Base-by-base conservation (phyloP, 1,284 basidiomycete genomes). In the Grifola frondosa region DNA sequence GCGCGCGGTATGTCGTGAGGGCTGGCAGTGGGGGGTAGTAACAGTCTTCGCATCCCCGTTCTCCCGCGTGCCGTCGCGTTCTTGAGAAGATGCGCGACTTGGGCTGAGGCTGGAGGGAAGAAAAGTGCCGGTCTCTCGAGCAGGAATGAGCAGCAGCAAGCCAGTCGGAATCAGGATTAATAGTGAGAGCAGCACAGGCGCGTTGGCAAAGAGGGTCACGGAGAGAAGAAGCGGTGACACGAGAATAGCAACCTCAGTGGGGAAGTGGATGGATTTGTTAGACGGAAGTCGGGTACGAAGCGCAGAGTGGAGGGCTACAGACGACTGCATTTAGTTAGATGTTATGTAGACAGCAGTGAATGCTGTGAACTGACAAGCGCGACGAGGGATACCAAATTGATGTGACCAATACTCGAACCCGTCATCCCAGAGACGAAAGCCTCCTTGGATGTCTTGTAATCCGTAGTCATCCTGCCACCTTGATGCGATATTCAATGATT, bases 1-100 rank as follows among this genome's bases (percentile, higher is more conserved):
- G 91, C 2, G 94, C 84, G 35, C 97, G 76, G 63, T 97, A 99
- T 0, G 88, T 82, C 7, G 93, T 91, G 42, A 99, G 65, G 35
- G 91, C 87, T 0, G 86, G 77, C 16, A 89, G 63, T 0, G 73
- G 75, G 10, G 66, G 35, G 44, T 41, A 38, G 37, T 22, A 30
- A 37, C 20, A 16, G 33, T n/a, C 26, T 38, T 13, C 15, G 48
- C 31, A 47, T 31, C 36, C 15, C 40, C 31, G 8, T 25, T 17
- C 3, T 46, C 33, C 23, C 24, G 49, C 13, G 48, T 40, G 11
- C 41, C 13, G 4, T 47, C 44, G 45, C 49, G 37, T 13, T 41
- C 47, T 24, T 62, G 60, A 11, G 63, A 50, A 6, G 49, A 46
- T 42, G 55, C 56, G 9, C 44, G 53, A 36, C 49, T 50, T 11